Conservation (phyloP, 805 yeast species). For the Candida maltosa region DNA sequence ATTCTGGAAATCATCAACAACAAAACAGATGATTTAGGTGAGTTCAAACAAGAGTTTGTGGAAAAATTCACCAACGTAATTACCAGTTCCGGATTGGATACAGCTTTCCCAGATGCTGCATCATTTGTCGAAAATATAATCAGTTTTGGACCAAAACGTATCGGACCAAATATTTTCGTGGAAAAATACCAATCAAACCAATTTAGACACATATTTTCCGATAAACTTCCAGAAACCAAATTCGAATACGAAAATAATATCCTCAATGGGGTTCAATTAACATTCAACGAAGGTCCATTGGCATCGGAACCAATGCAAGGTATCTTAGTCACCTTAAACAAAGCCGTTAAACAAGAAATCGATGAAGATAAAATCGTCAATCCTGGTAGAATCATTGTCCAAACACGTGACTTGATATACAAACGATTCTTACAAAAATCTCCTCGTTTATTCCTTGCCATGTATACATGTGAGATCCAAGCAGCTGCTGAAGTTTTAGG, state of each 20-base stretch:
- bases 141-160: constrained; percentile 73
- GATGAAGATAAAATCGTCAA: constrained; percentile 38
- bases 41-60: constrained; percentile 6
- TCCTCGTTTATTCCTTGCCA: constrained; percentile 87
- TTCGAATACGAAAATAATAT: constrained; percentile 57
- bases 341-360: constrained; percentile 16
- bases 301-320: constrained; percentile 88
- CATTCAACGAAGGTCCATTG: constrained; percentile 82
- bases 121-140: constrained; percentile 38
- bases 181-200: constrained; percentile 42
- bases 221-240: constrained; percentile 9
- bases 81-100: constrained; percentile 7
- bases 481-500: constrained; percentile 94
- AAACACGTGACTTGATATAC: constrained; percentile 71
- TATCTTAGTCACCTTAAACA: constrained; percentile 47
- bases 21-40: constrained; percentile 1
- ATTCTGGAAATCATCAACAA: constrained; percentile 32
- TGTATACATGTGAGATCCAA: constrained; percentile 92
- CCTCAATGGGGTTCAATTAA: constrained; percentile 80
- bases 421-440: constrained; percentile 73
- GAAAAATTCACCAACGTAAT: constrained; percentile 9
- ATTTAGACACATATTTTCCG: constrained; percentile 26
- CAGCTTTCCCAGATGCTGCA: constrained; percentile 13
- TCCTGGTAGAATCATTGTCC: constrained; percentile 71
- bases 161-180: constrained; percentile 72